phyloP scores from a whole-genome alignment of 768 basidiomycete species.

The Phanerochaete sordida region DNA sequence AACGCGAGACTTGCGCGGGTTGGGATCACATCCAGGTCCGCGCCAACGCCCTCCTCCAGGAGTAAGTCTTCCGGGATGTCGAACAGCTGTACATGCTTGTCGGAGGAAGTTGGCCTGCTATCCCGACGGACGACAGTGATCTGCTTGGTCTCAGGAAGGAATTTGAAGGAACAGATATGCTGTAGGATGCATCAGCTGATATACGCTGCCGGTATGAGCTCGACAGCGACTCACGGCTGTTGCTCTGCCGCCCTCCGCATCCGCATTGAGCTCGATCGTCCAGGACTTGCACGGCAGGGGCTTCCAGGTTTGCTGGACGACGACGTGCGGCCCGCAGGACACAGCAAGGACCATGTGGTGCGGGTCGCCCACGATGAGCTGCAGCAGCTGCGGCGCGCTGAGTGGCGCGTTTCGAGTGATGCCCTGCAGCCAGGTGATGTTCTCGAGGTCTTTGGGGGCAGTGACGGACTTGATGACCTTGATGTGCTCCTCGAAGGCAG shows the following conservation, averaged over 20 bases:
- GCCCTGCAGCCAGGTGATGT: neutral
- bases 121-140: neutral
- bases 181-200: too few relatives aligned
- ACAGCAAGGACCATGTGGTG: neutral
- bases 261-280: neutral
- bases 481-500: neutral
- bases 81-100: neutral
- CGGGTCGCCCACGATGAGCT: neutral
- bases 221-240: too few relatives aligned
- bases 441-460: too few relatives aligned
- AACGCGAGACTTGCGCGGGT: neutral
- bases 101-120: neutral
- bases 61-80: neutral
- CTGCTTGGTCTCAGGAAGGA: neutral
- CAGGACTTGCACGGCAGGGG: neutral
- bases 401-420: neutral
- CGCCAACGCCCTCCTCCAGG: neutral
- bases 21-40: neutral
- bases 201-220: too few relatives aligned
- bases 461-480: neutral
- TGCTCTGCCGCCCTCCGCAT: too few relatives aligned
- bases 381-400: neutral
- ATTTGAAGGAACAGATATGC: neutral
- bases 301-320: neutral
- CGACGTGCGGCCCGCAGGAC: neutral